Conservation (phyloP, 371 early-diverging fungal genomes). For the Syncephalastrum monosporum region DNA sequence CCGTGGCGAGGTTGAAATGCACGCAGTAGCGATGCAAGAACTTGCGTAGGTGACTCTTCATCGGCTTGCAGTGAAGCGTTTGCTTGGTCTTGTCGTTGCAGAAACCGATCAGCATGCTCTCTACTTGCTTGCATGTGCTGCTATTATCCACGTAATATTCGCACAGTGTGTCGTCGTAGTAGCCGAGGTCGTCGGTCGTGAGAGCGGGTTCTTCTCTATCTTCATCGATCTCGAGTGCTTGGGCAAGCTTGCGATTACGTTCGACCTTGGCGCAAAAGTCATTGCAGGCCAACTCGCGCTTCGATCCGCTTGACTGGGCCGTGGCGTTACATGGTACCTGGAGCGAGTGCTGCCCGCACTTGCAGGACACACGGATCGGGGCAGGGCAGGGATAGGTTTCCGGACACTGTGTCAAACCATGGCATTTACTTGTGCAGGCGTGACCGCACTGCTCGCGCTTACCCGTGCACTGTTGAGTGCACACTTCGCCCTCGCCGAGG, state of each 20-base stretch:
- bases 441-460: constrained; percentile 70
- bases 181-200: constrained; percentile 48
- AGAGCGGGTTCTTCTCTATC: constrained; percentile 7
- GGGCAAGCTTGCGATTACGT: constrained; percentile 70
- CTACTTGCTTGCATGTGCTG: constrained; percentile 64
- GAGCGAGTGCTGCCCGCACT: constrained; percentile 66
- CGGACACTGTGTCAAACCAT: constrained; percentile 63
- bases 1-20: constrained; percentile 63
- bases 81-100: constrained; percentile 49
- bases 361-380: constrained; percentile 57
- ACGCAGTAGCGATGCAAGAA: constrained; percentile 72
- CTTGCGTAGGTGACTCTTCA: constrained; percentile 62
- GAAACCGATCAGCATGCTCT: constrained; percentile 59
- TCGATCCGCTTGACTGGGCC: constrained; percentile 37
- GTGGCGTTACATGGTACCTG: constrained; percentile 64
- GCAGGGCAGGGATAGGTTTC: constrained; percentile 58
- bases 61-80: constrained; percentile 62
- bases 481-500: constrained; percentile 43
- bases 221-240: constrained; percentile 65
- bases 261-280: constrained; percentile 72
- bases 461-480: constrained; percentile 63
- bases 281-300: constrained; percentile 58
- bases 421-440: constrained; percentile 63
- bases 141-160: constrained; percentile 57
- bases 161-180: constrained; percentile 59